Base-by-base conservation (phyloP, 2,329 filamentous ascomycete species). In the Sporothrix euskadiensis region DNA sequence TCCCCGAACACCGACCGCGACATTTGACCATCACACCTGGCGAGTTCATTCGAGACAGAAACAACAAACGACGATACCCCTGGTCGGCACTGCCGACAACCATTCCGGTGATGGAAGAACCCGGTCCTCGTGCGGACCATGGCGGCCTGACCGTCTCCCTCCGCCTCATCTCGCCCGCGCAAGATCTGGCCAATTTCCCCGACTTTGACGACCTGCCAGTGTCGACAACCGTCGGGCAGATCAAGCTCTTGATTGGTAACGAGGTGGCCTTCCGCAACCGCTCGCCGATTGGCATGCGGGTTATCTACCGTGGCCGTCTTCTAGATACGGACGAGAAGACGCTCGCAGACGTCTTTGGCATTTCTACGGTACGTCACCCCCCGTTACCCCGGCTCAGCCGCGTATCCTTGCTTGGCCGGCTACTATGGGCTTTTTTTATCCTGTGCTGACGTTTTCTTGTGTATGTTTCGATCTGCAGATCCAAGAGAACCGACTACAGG, bases 281-380 rank as follows among this genome's bases (percentile, higher is more conserved):
- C 47, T 73, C 73, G 14, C 7, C 54, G 19, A 14, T 22, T 12
- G 75, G 74, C 39, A 68, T 77, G 61, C 75, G 76, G 0, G 35
- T 77, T 30, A 77, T 77, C n/a, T 75, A 76, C 66, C 73, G 73
- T 0, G 76, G 76, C 16, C 75, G 75, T 1, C 68, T 77, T 22
- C 19, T 77, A 10, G 74, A 75, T 7, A 35, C 10, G 1, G 73
- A 75, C 30, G 56, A 47, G 2, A 68, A 57, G 52, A 75, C 73
- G 19, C 70, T 77, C 16, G 47, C 41, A 0, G 70, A 73, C 0
- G 73, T 77, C 8, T 76, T 77, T 52, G 75, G 75, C 3, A 26
- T 39, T n/a, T 2, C 72, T 26, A 49, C 72, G 41, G 76, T 77
- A 72, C 4, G 75, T 52, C 14, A 2, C 35, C 39, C 10, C 26